Base-by-base conservation (phyloP, 345 rosid genomes). In the Camelina laxa region DNA sequence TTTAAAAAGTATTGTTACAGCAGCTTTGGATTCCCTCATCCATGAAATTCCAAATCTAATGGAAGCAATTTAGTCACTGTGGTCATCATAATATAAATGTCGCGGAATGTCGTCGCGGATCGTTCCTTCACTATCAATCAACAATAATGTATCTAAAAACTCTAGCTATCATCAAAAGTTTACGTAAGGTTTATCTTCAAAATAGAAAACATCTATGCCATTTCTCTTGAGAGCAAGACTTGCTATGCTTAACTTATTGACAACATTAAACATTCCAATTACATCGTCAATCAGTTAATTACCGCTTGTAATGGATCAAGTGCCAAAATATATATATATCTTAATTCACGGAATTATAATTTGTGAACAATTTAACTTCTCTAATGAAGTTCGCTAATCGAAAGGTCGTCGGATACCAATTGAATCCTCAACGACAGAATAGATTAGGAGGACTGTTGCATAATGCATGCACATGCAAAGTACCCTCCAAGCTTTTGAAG, bases 401-500 rank as follows among this genome's bases (percentile, higher is more conserved):
- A 6, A 7, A 45, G 19, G 50, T 45, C 19, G 41, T 76, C 22
- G 51, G 65, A 70, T 70, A 56, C 66, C 60, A 27, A 65, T 63
- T 38, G 20, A 64, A 70, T 64, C 67, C 2, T 66, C 9, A 36
- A 21, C 44, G 45, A 77, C 47, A 65, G 8, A 70, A 65, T 36
- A 70, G 61, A 33, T 49, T 21, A 56, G 50, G 36, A 70, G 57
- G 66, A 60, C 35, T 17, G 67, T 67, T 67, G 69, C 49, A 75
- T 68, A 44, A 71, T 65, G 73, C 64, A 77, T 72, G 42, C 81
- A 77, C 81, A 72, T 77, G 80, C 80, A 50, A 48, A 50, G 47
- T 65, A 70, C 48, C 76, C 75, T 9, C 15, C 58, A 56, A 56
- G 59, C 24, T 54, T 61, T 69, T 12, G 38, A 60, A 55, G 45